These are phyloP conservation scores for Nemania sp. DNA, from an alignment of 2,329 filamentous ascomycete genomes.

Conservation along the genomic window DNA sequence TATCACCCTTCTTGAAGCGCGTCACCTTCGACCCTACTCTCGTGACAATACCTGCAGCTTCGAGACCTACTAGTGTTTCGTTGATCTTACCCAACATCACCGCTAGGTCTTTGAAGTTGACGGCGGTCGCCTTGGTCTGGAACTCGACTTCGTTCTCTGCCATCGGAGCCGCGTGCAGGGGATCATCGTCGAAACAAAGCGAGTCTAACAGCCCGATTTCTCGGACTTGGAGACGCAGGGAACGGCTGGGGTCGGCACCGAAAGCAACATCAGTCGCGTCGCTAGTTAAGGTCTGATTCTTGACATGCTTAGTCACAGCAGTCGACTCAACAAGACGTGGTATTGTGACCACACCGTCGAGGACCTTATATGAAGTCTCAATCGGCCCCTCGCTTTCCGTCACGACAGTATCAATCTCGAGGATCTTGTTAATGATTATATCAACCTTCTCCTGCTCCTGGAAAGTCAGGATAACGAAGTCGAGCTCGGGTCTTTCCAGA, in stretches of 20 bases:
- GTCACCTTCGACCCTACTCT: conserved; percentile 40
- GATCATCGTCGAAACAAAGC: conserved; percentile 41
- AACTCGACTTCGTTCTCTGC: conserved; percentile 41
- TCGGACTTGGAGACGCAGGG: conserved; percentile 29
- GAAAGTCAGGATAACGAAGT: conserved; percentile 25
- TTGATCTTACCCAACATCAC: conserved; percentile 35
- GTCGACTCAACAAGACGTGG: conserved; percentile 18
- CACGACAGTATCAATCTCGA: conserved; percentile 20
- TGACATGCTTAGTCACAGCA: conserved; percentile 19
- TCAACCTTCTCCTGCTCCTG: conserved; percentile 7
- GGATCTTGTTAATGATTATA: conserved; percentile 11
- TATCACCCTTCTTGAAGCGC: conserved; percentile 36
- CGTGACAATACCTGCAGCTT: conserved; percentile 51
- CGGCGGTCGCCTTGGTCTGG: conserved; percentile 33
- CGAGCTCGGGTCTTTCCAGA: conserved; percentile 23
- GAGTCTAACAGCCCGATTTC: conserved; percentile 39
- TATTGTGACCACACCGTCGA: conserved; percentile 16
- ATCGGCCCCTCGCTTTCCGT: conserved; percentile 10
- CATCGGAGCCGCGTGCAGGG: background rate
- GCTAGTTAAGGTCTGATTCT: conserved; percentile 9
- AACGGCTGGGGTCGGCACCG: conserved; percentile 16
- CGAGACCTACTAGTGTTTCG: conserved; percentile 26
- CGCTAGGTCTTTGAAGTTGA: conserved; percentile 37
- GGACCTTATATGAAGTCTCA: conserved; percentile 25
- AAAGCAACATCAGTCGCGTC: conserved; percentile 21